These are phyloP conservation scores for Isatis tinctoria DNA, from an alignment of 345 rosid genomes.

Conservation along the genomic window DNA sequence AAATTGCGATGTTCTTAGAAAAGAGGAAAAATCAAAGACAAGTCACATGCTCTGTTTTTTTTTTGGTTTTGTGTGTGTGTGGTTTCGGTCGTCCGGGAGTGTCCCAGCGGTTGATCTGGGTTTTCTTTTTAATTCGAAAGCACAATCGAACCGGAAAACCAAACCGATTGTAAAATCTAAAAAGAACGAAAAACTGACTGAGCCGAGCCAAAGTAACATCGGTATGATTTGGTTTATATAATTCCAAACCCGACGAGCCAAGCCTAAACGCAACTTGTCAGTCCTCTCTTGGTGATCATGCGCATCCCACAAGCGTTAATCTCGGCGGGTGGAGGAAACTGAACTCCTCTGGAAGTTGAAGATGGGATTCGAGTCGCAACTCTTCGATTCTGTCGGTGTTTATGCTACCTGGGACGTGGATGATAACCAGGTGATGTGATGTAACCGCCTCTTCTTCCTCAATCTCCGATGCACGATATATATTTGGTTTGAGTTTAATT, in stretches of 20 bases:
- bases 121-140: no score
- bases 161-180: no score
- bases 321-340: not conserved
- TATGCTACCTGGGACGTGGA: not conserved
- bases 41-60: no score
- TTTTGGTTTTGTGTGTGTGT: no score
- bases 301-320: not conserved
- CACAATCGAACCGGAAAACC: not conserved
- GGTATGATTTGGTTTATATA: not conserved
- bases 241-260: not conserved
- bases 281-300: no score
- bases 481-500: conserved; percentile 10
- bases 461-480: not conserved
- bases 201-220: not conserved
- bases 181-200: not conserved
- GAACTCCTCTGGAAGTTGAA: not conserved
- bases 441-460: not conserved
- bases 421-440: not conserved
- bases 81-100: no score
- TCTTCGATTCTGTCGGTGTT: not conserved
- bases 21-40: no score
- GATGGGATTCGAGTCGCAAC: not conserved
- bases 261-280: no score
- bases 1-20: no score
- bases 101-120: no score